Conservation (phyloP, 164 flowering plant species). For the Umbilicus rupestris region DNA sequence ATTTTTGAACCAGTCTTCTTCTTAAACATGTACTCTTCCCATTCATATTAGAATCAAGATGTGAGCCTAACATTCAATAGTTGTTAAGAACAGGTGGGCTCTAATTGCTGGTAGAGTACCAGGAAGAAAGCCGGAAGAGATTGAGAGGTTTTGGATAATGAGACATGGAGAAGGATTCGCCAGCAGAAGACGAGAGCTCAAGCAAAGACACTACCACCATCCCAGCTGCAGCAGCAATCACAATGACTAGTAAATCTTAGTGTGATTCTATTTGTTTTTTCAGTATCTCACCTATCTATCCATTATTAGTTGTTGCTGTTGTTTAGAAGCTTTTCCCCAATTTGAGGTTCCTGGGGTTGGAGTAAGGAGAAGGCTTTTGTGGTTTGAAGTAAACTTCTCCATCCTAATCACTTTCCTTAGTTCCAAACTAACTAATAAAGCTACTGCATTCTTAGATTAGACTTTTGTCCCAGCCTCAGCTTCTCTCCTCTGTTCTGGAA, state of each 20-base stretch:
- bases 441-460: no score
- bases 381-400: not conserved
- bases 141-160: constrained; percentile 83
- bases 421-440: no score
- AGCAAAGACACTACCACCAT: constrained; percentile 4
- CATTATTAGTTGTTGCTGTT: not conserved
- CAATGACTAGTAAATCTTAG: not conserved
- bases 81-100: constrained; percentile 67
- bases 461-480: no score
- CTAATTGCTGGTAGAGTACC: constrained; percentile 71
- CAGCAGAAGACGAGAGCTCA: constrained; percentile 16
- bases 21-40: not conserved
- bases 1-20: not conserved
- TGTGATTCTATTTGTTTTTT: not conserved
- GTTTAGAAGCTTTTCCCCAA: not conserved
- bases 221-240: not conserved
- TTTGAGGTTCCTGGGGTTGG: not conserved
- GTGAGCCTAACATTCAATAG: no score
- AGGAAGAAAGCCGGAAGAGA: constrained; percentile 67
- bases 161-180: constrained; percentile 53
- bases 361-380: constrained; percentile 1
- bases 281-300: not conserved
- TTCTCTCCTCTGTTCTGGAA: no score
- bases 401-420: no score
- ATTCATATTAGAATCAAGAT: no score